Percentiles rank a stretch among this genome's conserved stretches.
Conservation (phyloP, 805 yeast genomes). For the Saccharomyces kudriavzevii region DNA sequence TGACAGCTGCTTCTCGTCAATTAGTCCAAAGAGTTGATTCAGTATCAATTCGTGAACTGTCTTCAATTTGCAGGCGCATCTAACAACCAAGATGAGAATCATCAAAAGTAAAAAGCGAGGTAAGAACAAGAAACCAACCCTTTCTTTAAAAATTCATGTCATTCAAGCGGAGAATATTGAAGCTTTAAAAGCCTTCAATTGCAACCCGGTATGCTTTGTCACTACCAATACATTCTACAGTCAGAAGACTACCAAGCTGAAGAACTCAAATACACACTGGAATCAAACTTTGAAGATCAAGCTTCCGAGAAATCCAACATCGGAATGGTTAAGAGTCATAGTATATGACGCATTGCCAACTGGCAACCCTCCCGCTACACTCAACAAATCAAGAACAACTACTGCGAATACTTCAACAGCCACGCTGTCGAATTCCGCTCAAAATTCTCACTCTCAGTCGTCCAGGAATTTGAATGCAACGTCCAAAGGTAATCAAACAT, state of each 20-base stretch:
- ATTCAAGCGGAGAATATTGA: slow-evolving; percentile 20
- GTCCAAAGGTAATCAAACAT: slow-evolving; percentile 2
- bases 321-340: slow-evolving; percentile 23
- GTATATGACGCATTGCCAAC: slow-evolving; percentile 24
- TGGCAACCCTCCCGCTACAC: slow-evolving; percentile 3
- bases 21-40: background rate
- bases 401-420: background rate
- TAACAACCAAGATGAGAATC: slow-evolving; percentile 9
- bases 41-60: background rate
- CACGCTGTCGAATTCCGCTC: background rate
- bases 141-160: slow-evolving; percentile 17
- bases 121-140: slow-evolving; percentile 6
- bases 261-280: slow-evolving; percentile 20
- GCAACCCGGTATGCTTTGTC: slow-evolving; percentile 26
- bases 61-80: background rate
- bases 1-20: background rate
- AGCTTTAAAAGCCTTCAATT: slow-evolving; percentile 18
- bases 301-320: slow-evolving; percentile 21
- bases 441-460: background rate
- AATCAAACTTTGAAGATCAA: slow-evolving; percentile 22
- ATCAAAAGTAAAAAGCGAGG: slow-evolving; percentile 13
- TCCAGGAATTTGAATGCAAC: background rate
- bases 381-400: background rate
- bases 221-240: slow-evolving; percentile 21
- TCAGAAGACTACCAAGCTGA: slow-evolving; percentile 17